Evolutionary conservation across 768 basidiomycete species (phyloP).

Genomic region (Butyriboletus loyo): DNA sequence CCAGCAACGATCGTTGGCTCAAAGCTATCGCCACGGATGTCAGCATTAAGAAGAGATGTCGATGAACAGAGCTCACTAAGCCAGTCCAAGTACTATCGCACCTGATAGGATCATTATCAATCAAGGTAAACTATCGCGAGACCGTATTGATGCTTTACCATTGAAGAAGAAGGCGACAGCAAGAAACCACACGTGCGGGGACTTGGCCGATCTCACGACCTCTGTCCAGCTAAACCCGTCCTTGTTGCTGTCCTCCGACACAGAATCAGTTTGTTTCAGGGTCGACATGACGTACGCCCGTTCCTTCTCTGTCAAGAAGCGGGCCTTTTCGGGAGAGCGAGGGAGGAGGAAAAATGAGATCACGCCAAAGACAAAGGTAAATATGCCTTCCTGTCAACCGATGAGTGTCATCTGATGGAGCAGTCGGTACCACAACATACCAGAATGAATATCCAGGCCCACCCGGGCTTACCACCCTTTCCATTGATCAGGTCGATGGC

Average conservation of each 20-base stretch:
- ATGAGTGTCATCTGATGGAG: not conserved
- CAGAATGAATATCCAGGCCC: constrained; percentile 61
- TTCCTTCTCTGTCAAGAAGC: constrained; percentile 51
- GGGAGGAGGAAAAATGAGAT: constrained; percentile 50
- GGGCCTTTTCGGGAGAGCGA: constrained; percentile 39
- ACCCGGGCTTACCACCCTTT: constrained; percentile 48
- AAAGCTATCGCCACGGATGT: constrained; percentile 49
- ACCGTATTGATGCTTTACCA: constrained; percentile 33
- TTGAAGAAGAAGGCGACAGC: constrained; percentile 50
- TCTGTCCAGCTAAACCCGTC: constrained; percentile 59
- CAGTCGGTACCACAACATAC: constrained; percentile 23
- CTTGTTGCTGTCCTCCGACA: constrained; percentile 39
- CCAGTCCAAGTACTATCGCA: constrained; percentile 11
- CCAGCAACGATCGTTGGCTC: constrained; percentile 66
- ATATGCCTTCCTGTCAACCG: constrained; percentile 47
- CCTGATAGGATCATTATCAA: constrained; percentile 14
- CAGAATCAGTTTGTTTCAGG: constrained; percentile 25
- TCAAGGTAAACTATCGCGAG: not conserved
- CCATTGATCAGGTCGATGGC: constrained; percentile 59
- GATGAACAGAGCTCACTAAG: constrained; percentile 20
- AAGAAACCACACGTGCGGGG: constrained; percentile 55
- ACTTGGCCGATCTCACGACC: constrained; percentile 44
- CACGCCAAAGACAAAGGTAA: constrained; percentile 59
- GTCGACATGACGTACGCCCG: constrained; percentile 40
- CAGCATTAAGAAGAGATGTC: constrained; percentile 27